Conservation (phyloP, 805 yeast genomes). For the Cyberlindnera xylosilytica region DNA sequence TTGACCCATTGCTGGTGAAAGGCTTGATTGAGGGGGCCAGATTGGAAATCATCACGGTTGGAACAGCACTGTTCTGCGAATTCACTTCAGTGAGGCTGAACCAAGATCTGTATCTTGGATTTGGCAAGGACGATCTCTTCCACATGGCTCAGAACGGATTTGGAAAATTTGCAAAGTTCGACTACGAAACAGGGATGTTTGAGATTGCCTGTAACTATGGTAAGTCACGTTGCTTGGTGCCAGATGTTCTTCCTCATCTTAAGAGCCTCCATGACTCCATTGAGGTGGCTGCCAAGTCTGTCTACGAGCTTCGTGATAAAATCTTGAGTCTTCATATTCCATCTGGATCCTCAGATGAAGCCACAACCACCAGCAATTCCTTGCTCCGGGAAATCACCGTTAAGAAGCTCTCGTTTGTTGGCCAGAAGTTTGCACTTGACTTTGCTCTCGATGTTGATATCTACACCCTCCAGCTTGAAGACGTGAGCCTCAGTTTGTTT, state of each 20-base stretch:
- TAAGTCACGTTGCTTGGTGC: conserved; percentile 1
- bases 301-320: background rate
- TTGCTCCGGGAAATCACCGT: background rate
- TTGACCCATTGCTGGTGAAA: conserved; percentile 11
- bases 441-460: conserved; percentile 2
- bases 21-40: conserved; percentile 8
- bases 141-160: conserved; percentile 3
- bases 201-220: conserved; percentile 1
- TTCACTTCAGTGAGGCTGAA: conserved; percentile 2
- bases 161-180: conserved; percentile 3
- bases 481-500: conserved; percentile 9
- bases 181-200: conserved; percentile 1
- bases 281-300: background rate
- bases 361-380: too few relatives aligned
- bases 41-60: conserved; percentile 4
- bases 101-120: background rate
- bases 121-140: background rate
- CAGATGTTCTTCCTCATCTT: conserved; percentile 5
- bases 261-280: conserved; percentile 2
- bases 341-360: background rate
- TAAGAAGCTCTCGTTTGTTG: conserved; percentile 10
- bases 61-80: background rate
- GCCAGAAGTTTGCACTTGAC: conserved; percentile 5
- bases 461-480: conserved; percentile 12
- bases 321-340: background rate